phyloP scores from a whole-genome alignment of 176 grass and related monocot genomes.

The Urochloa ruziziensis region DNA sequence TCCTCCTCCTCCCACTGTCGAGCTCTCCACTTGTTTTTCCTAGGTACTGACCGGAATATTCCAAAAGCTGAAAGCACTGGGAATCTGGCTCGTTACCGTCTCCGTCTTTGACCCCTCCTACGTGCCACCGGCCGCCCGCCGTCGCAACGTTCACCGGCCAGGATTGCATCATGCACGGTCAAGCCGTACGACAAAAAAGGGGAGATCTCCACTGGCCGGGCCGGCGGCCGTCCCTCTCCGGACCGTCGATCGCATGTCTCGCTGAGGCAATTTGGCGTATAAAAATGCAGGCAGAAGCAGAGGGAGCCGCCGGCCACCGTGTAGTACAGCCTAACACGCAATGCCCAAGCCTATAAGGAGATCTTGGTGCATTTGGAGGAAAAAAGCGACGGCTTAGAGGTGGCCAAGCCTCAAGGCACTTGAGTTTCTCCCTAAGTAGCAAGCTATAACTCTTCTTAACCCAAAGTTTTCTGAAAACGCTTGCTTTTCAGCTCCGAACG shows the following conservation, averaged over 20 bases:
- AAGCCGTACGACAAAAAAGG: constrained; percentile 14
- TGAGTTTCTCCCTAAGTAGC: not conserved
- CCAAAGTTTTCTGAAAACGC: not conserved
- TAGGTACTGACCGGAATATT: not conserved
- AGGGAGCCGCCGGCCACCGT: not conserved
- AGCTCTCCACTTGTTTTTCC: not conserved
- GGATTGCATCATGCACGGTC: not conserved
- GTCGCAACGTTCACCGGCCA: not conserved
- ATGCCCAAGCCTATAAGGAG: not conserved
- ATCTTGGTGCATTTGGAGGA: not conserved
- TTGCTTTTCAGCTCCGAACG: not conserved
- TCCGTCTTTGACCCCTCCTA: not conserved
- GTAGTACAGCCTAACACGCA: not conserved
- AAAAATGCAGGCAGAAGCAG: not conserved
- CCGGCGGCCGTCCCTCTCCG: not conserved
- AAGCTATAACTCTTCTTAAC: not conserved
- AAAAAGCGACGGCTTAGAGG: constrained; percentile 6
- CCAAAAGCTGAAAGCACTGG: not conserved
- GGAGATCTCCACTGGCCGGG: not conserved
- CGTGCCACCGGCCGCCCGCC: not conserved
- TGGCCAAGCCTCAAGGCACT: not conserved
- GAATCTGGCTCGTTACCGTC: not conserved
- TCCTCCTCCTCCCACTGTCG: not conserved
- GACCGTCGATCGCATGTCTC: not conserved
- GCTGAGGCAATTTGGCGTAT: not conserved